phyloP scores from a whole-genome alignment of 306 rosid species.

The Vigna unguiculata region DNA sequence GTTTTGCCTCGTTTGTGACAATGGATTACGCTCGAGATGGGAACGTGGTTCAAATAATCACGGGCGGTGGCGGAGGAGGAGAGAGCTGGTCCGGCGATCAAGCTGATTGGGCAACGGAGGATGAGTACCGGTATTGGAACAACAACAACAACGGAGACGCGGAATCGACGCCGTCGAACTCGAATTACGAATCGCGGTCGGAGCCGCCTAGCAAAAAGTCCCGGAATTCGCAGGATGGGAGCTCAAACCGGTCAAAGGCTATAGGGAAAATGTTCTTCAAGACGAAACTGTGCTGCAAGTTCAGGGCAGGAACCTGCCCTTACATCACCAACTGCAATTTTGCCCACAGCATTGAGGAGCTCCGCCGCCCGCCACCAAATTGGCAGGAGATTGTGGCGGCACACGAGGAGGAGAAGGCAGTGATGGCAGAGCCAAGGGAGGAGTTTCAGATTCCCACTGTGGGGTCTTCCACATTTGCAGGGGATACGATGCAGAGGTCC shows the following conservation, averaged over 20 bases:
- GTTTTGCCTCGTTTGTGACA: constrained; percentile 27
- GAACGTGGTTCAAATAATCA: constrained; percentile 81
- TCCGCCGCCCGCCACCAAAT: constrained; percentile 90
- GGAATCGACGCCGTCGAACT: constrained; percentile 75
- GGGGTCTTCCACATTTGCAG: constrained; percentile 61
- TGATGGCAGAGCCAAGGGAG: constrained; percentile 72
- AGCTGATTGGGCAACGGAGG: constrained; percentile 95
- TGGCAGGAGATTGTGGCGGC: constrained; percentile 99
- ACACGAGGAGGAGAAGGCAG: constrained; percentile 79
- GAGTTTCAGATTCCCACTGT: constrained; percentile 91
- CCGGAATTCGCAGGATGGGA: constrained; percentile 72
- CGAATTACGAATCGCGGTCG: constrained; percentile 59
- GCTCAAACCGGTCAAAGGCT: constrained; percentile 61
- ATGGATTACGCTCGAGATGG: constrained; percentile 82
- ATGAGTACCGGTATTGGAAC: constrained; percentile 88
- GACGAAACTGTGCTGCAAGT: constrained; percentile 97
- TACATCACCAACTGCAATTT: constrained; percentile 91
- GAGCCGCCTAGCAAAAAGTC: constrained; percentile 89
- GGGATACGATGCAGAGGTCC: constrained; percentile 68
- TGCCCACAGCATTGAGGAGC: constrained; percentile 98
- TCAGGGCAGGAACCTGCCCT: constrained; percentile 90
- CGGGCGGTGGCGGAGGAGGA: constrained; percentile 53
- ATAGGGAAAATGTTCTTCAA: constrained; percentile 99
- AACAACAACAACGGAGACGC: constrained; percentile 45
- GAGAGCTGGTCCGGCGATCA: constrained; percentile 85